A percentile compares a stretch with the other conserved stretches of the same genome.
Conservation (phyloP, 345 rosid genomes). For the Gossypioides kirkii region DNA sequence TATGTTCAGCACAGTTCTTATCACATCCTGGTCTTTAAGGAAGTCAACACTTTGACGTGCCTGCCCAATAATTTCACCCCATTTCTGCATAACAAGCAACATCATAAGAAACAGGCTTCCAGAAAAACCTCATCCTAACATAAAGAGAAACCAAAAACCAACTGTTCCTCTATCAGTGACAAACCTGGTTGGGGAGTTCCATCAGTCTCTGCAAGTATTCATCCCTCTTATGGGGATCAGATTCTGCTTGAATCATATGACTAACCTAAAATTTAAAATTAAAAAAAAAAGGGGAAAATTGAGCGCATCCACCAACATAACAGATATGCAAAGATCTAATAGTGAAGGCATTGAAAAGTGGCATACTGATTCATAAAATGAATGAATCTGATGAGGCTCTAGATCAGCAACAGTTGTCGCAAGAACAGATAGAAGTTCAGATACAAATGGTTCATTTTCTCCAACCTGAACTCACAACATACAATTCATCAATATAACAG, state of each 20-base stretch:
- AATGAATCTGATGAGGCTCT: slow-evolving; percentile 97
- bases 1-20: slow-evolving; percentile 86
- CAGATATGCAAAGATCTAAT: slow-evolving; percentile 9
- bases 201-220: slow-evolving; percentile 91
- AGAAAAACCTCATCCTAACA: background rate
- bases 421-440: slow-evolving; percentile 93
- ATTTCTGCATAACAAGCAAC: slow-evolving; percentile 59
- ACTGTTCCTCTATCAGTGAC: background rate
- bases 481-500: background rate
- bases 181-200: slow-evolving; percentile 94
- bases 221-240: slow-evolving; percentile 95
- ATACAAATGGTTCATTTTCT: slow-evolving; percentile 94
- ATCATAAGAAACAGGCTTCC: slow-evolving; percentile 11
- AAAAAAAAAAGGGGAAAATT: background rate
- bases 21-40: slow-evolving; percentile 87
- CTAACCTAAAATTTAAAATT: slow-evolving; percentile 55
- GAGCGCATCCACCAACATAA: background rate
- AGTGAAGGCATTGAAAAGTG: slow-evolving; percentile 1
- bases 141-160: background rate
- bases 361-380: slow-evolving; percentile 94
- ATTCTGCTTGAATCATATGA: slow-evolving; percentile 95
- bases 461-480: slow-evolving; percentile 65
- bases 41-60: slow-evolving; percentile 93
- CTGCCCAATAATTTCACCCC: slow-evolving; percentile 91
- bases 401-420: slow-evolving; percentile 93